Conservation (phyloP, 257 asterid genomes). For the Petunia axillaris region DNA sequence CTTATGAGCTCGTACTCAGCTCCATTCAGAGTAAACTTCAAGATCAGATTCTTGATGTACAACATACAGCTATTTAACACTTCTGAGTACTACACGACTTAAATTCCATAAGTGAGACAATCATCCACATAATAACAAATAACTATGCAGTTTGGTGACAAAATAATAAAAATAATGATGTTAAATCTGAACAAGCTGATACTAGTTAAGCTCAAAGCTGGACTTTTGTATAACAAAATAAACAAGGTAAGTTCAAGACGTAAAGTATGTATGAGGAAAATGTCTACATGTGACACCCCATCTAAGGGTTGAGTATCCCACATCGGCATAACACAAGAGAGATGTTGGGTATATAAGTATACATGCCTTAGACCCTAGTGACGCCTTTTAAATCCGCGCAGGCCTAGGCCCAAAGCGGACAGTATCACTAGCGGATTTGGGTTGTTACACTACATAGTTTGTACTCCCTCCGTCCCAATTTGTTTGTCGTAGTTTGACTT, state of each 20-base stretch:
- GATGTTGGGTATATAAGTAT: no score
- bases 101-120: not conserved
- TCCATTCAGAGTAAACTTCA: not conserved
- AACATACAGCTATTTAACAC: not conserved
- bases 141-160: not conserved
- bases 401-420: no score
- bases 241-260: not conserved
- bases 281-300: not conserved
- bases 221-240: not conserved
- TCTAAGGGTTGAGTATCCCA: no score
- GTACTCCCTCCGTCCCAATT: no score
- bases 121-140: not conserved
- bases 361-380: no score
- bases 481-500: no score
- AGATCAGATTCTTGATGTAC: not conserved
- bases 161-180: not conserved
- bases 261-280: not conserved
- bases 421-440: no score
- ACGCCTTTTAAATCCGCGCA: no score
- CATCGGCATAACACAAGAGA: no score
- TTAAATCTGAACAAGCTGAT: not conserved
- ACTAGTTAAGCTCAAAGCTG: not conserved
- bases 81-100: not conserved
- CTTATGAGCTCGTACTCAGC: not conserved
- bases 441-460: no score